Conservation (phyloP, 176 grass and related monocot species). For the Bromus sterilis region DNA sequence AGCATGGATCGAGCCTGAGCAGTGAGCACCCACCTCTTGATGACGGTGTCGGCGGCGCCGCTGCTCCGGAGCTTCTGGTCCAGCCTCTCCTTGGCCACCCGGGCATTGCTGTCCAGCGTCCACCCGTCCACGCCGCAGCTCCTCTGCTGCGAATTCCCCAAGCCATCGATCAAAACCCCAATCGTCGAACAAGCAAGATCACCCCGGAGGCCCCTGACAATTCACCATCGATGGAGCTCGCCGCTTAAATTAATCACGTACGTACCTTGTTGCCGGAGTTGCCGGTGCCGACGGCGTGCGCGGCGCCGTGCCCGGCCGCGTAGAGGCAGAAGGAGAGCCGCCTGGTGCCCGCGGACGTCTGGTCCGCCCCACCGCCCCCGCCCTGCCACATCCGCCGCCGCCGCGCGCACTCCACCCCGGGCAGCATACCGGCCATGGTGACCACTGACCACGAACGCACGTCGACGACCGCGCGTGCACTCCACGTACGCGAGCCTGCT, state of each 20-base stretch:
- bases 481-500: neutral
- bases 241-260: no score
- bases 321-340: constrained; percentile 47
- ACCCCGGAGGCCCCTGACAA: no score
- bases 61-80: constrained; percentile 59
- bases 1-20: no score
- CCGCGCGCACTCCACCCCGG: constrained; percentile 69
- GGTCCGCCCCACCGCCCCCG: neutral
- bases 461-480: neutral
- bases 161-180: no score
- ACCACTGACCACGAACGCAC: neutral
- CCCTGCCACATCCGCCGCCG: constrained; percentile 47
- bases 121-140: constrained; percentile 36
- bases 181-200: no score
- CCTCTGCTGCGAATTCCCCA: constrained; percentile 52
- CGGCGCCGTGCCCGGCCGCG: constrained; percentile 16
- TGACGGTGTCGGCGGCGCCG: constrained; percentile 4
- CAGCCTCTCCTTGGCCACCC: constrained; percentile 83
- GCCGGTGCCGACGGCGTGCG: constrained; percentile 10
- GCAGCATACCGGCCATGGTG: constrained; percentile 80
- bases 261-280: constrained; percentile 17
- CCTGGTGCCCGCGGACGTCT: constrained; percentile 1
- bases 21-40: constrained; percentile 38
- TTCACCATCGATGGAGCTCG: no score
- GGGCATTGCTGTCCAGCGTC: constrained; percentile 56